phyloP scores from a whole-genome alignment of 2,329 filamentous ascomycete genomes.

The Lecanosticta acicola region DNA sequence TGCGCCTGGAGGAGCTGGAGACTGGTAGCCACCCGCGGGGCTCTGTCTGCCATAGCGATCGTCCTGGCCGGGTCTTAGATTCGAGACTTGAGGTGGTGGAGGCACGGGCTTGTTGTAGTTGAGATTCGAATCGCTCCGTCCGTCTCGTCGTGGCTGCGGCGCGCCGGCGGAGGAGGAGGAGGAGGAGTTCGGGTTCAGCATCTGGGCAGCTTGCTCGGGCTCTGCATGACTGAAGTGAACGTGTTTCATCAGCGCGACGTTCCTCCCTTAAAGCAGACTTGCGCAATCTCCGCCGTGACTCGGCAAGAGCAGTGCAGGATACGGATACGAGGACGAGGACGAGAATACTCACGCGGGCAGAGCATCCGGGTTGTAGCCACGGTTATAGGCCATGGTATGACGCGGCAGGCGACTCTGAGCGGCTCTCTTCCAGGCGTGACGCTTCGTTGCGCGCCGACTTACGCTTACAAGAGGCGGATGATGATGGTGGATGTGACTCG shows the following conservation, averaged over 20 bases:
- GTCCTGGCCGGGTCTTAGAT: constrained; percentile 34
- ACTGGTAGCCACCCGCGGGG: constrained; percentile 21
- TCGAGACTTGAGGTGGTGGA: constrained; percentile 33
- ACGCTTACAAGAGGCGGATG: no score
- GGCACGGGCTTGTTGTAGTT: constrained; percentile 41
- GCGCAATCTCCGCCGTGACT: no score
- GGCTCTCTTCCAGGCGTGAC: no score
- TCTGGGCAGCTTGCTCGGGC: constrained; percentile 54
- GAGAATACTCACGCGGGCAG: constrained; percentile 69
- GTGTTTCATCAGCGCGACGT: constrained; percentile 20
- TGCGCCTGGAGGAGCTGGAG: constrained; percentile 33
- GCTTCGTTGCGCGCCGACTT: no score
- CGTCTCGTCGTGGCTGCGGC: constrained; percentile 21
- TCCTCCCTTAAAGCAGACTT: no score
- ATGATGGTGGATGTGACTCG: no score
- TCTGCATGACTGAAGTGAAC: constrained; percentile 58
- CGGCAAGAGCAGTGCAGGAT: constrained; percentile 2
- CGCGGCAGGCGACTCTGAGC: no score
- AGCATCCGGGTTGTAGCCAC: constrained; percentile 86
- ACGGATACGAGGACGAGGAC: constrained; percentile 4
- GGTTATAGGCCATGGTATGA: constrained; percentile 95
- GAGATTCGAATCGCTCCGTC: constrained; percentile 10
- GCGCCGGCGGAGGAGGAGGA: constrained; percentile 12
- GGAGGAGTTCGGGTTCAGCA: constrained; percentile 28
- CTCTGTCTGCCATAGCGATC: constrained; percentile 31